These are phyloP conservation scores for Fimicolochytrium jonesii DNA, from an alignment of 192 early-diverging fungal species.

Conservation along the genomic window DNA sequence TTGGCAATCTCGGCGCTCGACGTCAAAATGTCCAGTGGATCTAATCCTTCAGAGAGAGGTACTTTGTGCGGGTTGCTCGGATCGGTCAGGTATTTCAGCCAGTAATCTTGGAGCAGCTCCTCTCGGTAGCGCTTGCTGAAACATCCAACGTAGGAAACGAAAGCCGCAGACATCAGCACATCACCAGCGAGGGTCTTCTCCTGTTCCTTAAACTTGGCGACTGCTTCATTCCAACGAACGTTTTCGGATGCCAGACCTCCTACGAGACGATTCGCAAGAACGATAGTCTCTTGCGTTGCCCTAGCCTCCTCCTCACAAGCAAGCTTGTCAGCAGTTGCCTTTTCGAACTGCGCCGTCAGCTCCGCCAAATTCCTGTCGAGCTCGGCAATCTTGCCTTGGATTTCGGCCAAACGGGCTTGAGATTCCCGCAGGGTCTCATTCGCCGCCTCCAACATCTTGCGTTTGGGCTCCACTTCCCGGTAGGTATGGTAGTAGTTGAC, in stretches of 20 bases:
- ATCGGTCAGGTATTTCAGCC: slow-evolving; percentile 48
- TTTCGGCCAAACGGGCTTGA: slow-evolving; percentile 50
- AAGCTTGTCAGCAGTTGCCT: slow-evolving; percentile 61
- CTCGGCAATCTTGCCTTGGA: slow-evolving; percentile 60
- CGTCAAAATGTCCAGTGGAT: slow-evolving; percentile 57
- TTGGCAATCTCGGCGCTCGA: slow-evolving; percentile 57
- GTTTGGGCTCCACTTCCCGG: slow-evolving; percentile 62
- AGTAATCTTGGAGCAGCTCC: slow-evolving; percentile 54
- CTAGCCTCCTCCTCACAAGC: slow-evolving; percentile 61
- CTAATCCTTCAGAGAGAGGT: slow-evolving; percentile 50
- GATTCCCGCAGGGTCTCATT: slow-evolving; percentile 52
- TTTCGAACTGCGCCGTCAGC: slow-evolving; percentile 59
- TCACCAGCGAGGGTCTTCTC: slow-evolving; percentile 64
- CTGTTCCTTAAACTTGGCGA: slow-evolving; percentile 61
- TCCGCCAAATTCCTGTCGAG: slow-evolving; percentile 58
- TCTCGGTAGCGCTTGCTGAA: slow-evolving; percentile 61
- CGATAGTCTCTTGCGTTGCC: slow-evolving; percentile 60
- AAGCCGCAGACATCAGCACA: slow-evolving; percentile 56
- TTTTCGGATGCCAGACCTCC: slow-evolving; percentile 65
- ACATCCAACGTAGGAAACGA: slow-evolving; percentile 63
- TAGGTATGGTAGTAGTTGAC: slow-evolving; percentile 59
- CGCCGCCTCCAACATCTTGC: slow-evolving; percentile 53
- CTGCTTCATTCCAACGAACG: slow-evolving; percentile 62
- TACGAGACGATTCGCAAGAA: slow-evolving; percentile 60
- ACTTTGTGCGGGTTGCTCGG: slow-evolving; percentile 44